These are phyloP conservation scores for Allomyces macrogynus DNA, from an alignment of 192 early-diverging fungal genomes.

Conservation along the genomic window DNA sequence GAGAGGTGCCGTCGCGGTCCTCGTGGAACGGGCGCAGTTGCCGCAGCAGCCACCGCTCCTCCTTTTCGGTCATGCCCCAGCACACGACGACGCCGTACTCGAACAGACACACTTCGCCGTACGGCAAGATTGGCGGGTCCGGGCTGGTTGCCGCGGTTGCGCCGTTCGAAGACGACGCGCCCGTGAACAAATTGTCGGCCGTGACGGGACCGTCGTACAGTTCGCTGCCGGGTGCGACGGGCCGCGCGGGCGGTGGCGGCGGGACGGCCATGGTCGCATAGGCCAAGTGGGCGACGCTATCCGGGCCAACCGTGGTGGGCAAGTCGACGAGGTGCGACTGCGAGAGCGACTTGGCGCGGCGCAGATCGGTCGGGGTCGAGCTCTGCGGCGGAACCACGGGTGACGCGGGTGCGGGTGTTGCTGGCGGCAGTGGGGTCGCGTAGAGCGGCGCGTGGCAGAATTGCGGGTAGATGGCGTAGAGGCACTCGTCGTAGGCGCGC, in stretches of 20 bases:
- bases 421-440: not conserved
- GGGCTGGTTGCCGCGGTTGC: no score
- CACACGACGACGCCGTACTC: conserved; percentile 88
- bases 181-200: no score
- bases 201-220: no score
- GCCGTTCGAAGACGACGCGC: not conserved
- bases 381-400: no score
- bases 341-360: not conserved
- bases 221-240: no score
- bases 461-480: not conserved
- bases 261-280: no score
- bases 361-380: not conserved
- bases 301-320: no score
- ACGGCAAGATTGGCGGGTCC: not conserved
- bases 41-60: conserved; percentile 54
- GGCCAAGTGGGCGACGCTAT: no score
- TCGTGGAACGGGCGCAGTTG: conserved; percentile 55
- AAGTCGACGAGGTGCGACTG: not conserved
- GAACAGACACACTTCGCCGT: conserved; percentile 38
- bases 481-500: not conserved
- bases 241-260: no score
- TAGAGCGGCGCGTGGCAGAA: not conserved
- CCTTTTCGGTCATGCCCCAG: conserved; percentile 77
- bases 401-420: not conserved
- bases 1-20: conserved; percentile 23